Conservation (phyloP, 106 monocot genomes). For the Dioscorea alata region DNA sequence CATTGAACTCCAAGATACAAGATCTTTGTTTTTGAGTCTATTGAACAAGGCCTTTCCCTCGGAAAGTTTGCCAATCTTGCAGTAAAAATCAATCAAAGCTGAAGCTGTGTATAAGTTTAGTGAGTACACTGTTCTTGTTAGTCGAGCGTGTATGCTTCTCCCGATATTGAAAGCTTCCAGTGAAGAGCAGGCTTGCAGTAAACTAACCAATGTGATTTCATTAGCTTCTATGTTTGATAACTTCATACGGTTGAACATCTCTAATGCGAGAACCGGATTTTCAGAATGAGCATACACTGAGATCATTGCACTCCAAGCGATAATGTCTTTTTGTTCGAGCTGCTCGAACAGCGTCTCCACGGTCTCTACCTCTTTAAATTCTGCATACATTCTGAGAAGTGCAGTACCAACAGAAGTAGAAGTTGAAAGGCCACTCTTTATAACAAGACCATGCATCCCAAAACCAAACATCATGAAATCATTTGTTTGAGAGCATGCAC, state of each 20-base stretch:
- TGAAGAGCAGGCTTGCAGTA: constrained; percentile 44
- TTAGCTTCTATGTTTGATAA: constrained; percentile 17
- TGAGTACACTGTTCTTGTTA: constrained; percentile 12
- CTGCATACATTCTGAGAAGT: constrained; percentile 41
- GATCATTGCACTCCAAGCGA: constrained; percentile 53
- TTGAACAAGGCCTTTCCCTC: constrained; percentile 41
- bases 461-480: constrained; percentile 15
- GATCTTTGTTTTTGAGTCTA: constrained; percentile 21
- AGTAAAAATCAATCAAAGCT: constrained; percentile 49
- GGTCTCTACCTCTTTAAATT: constrained; percentile 20
- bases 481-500: constrained; percentile 7
- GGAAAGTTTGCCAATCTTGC: constrained; percentile 32
- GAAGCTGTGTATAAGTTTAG: constrained; percentile 26
- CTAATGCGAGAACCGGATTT: constrained; percentile 27
- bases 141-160: constrained; percentile 39
- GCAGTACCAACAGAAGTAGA: constrained; percentile 26
- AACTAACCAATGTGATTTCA: constrained; percentile 44
- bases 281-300: constrained; percentile 24
- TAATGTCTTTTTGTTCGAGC: constrained; percentile 26
- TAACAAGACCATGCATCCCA: constrained; percentile 32
- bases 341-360: constrained; percentile 26
- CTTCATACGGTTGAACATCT: constrained; percentile 37
- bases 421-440: constrained; percentile 20
- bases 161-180: constrained; percentile 25
- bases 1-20: constrained; percentile 59